These are phyloP conservation scores for Dothideomycetidae sp. DNA, from an alignment of 2,329 filamentous ascomycete genomes.

Conservation along the genomic window DNA sequence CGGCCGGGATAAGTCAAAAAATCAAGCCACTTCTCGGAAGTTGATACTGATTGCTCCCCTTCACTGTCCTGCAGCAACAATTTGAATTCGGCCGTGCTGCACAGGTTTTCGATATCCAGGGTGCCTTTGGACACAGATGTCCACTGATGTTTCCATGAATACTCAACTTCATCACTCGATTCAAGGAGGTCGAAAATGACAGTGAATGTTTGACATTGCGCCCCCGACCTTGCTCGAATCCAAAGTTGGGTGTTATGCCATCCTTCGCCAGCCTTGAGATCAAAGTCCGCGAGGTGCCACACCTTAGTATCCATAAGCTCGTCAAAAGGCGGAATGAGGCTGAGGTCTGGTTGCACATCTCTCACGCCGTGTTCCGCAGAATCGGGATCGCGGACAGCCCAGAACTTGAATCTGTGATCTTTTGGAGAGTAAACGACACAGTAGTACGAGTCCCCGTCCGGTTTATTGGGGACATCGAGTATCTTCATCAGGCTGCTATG, in stretches of 20 bases:
- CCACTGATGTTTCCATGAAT: conserved; percentile 50
- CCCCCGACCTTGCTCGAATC: conserved; percentile 41
- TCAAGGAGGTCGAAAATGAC: conserved; percentile 54
- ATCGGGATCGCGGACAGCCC: conserved; percentile 55
- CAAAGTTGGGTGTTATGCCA: conserved; percentile 31
- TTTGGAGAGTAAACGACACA: conserved; percentile 80
- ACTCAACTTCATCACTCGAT: conserved; percentile 44
- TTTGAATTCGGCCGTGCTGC: conserved; percentile 22
- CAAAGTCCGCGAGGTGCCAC: conserved; percentile 37
- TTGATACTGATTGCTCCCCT: conserved; percentile 16
- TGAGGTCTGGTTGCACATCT: conserved; percentile 52
- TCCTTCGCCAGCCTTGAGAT: conserved; percentile 24
- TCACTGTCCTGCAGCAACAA: conserved; percentile 16
- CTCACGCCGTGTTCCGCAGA: conserved; percentile 45
- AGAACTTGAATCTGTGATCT: conserved; percentile 89
- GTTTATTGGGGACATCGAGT: conserved; percentile 47
- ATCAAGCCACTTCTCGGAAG: conserved; percentile 66
- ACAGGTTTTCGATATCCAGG: conserved; percentile 28
- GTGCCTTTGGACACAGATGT: conserved; percentile 29
- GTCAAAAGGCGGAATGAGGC: conserved; percentile 48
- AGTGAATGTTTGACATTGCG: conserved; percentile 50
- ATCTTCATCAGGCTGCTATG: conserved; percentile 65
- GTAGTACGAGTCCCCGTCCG: conserved; percentile 39
- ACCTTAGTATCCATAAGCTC: conserved; percentile 37
- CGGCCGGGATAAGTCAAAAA: conserved; percentile 71